Evolutionary conservation across 1,139 yeast species (phyloP).

Genomic region (Yamadazyma sp.): DNA sequence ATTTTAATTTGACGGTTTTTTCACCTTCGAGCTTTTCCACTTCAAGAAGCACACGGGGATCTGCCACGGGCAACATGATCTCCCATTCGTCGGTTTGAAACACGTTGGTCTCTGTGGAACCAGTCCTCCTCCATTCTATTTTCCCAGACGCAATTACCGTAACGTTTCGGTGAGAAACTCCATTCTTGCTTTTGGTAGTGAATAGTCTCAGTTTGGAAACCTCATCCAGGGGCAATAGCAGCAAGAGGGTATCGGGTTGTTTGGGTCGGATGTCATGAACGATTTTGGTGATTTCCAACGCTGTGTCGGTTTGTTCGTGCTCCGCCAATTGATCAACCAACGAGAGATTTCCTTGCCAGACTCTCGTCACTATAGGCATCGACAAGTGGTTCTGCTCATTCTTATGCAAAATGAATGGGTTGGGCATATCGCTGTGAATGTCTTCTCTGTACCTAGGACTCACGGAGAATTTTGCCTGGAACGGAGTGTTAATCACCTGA

Average conservation of each 20-base stretch:
- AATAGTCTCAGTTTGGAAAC: constrained; percentile 22
- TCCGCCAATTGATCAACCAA: constrained; percentile 14
- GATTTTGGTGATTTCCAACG: constrained; percentile 23
- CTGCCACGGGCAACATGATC: constrained; percentile 59
- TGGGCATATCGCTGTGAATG: constrained; percentile 31
- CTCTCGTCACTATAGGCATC: constrained; percentile 46
- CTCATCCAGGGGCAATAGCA: constrained; percentile 13
- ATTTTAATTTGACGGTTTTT: constrained; percentile 34
- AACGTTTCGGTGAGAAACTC: constrained; percentile 42
- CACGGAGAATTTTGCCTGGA: constrained; percentile 32
- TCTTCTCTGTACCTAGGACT: constrained; percentile 36
- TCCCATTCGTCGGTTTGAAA: constrained; percentile 43
- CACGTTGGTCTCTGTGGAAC: constrained; percentile 19
- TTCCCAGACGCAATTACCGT: constrained; percentile 25
- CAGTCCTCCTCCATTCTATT: constrained; percentile 37
- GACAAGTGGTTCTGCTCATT: constrained; percentile 19
- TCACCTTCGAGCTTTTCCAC: constrained; percentile 19
- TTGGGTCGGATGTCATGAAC: constrained; percentile 26
- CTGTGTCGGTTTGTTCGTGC: neutral
- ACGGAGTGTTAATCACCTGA: constrained; percentile 37
- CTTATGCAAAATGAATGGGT: constrained; percentile 34
- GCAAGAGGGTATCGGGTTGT: constrained; percentile 31
- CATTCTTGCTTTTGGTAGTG: constrained; percentile 39
- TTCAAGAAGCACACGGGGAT: constrained; percentile 62
- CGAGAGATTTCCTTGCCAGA: constrained; percentile 42